Base-by-base conservation (phyloP, 768 basidiomycete genomes). In the Amyloporia xantha region DNA sequence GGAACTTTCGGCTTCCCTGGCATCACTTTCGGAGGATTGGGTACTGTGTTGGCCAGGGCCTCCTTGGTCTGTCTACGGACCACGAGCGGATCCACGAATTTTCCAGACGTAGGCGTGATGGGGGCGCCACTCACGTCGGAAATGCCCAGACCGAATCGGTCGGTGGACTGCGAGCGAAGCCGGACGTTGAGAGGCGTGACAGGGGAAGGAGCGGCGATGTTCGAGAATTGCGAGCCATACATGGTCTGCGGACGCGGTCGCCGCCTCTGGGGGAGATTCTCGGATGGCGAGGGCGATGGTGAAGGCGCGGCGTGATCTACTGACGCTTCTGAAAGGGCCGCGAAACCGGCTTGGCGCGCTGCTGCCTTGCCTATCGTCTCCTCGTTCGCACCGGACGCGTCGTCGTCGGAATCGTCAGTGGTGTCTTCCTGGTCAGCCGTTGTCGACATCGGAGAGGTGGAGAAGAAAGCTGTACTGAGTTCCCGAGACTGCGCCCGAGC, bases 71-170 rank as follows among this genome's bases (percentile, higher is more conserved):
- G 84, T 56, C 74, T 79, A 59, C 89, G 74, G 61, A 84, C 58
- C 37, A 84, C 65, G 40, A 91, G 68, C 39, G 90, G 89, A 60
- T 92, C 89, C 17, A 91, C 80, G 61, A 92, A 92, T 63, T 74
- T 80, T 23, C 69, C 69, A 28, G 67, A 62, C 47, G 69, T 65
- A 19, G 62, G 56, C 21, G 57, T 59, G 20, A 56, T 50, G n/a
- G 58, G 44, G 43, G 56, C 49, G 19, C 42, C 49, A 30, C 39
- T 41, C 7, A 47, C 43, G 39, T 54, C 59, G 11, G 50, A 53
- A 10, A 59, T 27, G 21, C 58, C 49, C 17, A 57, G 44, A 17
- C 58, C 54, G 48, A 59, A 50, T 19, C 62, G 52, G 52, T 66
- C 60, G 30, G 55, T 54, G 28, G 73, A 71, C 44, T 67, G 68